These are phyloP conservation scores for Dendrothele bispora DNA, from an alignment of 768 basidiomycete species.

Conservation along the genomic window DNA sequence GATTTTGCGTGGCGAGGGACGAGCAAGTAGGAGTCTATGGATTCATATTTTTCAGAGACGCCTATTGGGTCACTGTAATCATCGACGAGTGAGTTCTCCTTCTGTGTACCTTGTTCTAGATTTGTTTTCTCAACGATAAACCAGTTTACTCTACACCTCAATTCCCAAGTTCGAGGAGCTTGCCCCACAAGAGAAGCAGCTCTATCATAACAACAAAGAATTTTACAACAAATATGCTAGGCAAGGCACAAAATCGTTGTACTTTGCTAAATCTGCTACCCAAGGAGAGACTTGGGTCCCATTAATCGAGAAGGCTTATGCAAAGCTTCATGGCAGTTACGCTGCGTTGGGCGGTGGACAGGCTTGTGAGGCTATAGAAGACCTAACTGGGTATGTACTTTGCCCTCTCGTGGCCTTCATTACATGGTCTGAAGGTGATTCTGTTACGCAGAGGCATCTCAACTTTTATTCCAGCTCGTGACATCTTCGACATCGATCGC, in stretches of 20 bases:
- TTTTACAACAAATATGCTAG: constrained; percentile 43
- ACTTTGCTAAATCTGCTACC: constrained; percentile 48
- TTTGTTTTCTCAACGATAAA: too few species aligned
- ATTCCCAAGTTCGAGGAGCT: constrained; percentile 57
- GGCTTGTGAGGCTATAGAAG: constrained; percentile 54
- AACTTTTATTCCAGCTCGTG: constrained; percentile 40
- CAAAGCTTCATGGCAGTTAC: constrained; percentile 50
- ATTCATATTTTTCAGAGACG: constrained; percentile 56
- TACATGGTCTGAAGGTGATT: neutral
- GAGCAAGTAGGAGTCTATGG: constrained; percentile 57
- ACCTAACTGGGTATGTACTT: constrained; percentile 50
- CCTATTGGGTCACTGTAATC: constrained; percentile 50
- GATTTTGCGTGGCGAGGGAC: too few species aligned
- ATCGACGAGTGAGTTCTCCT: constrained; percentile 51
- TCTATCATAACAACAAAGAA: constrained; percentile 54
- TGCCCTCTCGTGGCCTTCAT: neutral
- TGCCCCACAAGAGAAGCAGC: constrained; percentile 30
- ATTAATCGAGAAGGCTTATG: constrained; percentile 58
- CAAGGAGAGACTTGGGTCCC: constrained; percentile 59
- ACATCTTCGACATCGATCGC: too few species aligned
- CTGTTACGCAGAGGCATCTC: constrained; percentile 38
- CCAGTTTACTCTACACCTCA: constrained; percentile 46
- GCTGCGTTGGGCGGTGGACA: constrained; percentile 34
- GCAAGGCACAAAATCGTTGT: constrained; percentile 45
- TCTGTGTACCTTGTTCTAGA: too few species aligned